Percentiles rank a stretch among this genome's conserved stretches.
phyloP scores from a whole-genome alignment of 345 rosid genomes.

The Trapa incisa region DNA sequence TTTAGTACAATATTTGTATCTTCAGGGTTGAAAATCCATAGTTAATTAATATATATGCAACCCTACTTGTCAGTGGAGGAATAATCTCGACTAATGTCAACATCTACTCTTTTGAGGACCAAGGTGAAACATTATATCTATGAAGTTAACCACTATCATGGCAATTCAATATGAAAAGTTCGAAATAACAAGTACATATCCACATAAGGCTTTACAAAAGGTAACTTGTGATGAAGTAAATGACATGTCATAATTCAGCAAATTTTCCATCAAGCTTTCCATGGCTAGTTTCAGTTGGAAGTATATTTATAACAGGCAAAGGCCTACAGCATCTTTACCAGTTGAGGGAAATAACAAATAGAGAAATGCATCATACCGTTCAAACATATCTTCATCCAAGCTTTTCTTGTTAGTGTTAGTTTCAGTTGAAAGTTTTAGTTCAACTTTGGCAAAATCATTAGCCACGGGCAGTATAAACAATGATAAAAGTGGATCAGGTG shows the following conservation, averaged over 20 bases:
- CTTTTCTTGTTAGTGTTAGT: constrained; percentile 6
- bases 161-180: neutral
- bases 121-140: neutral
- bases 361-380: constrained; percentile 5
- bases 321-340: neutral
- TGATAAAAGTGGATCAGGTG: constrained; percentile 77
- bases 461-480: constrained; percentile 69
- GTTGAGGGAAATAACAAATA: neutral
- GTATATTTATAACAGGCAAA: too few species aligned
- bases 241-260: neutral
- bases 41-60: neutral
- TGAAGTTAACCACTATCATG: neutral
- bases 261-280: neutral
- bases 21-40: neutral
- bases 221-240: neutral
- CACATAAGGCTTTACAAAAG: neutral
- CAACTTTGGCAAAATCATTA: constrained; percentile 31
- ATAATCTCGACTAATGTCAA: neutral
- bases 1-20: neutral
- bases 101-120: neutral
- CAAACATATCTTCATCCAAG: constrained; percentile 7
- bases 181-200: neutral
- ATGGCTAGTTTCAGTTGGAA: neutral
- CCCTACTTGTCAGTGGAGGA: neutral
- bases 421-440: constrained; percentile 7